Evolutionary conservation across 306 rosid genomes (phyloP), one percentile per base, ranked within the genome.

Genomic region (Rosa chinensis): DNA sequence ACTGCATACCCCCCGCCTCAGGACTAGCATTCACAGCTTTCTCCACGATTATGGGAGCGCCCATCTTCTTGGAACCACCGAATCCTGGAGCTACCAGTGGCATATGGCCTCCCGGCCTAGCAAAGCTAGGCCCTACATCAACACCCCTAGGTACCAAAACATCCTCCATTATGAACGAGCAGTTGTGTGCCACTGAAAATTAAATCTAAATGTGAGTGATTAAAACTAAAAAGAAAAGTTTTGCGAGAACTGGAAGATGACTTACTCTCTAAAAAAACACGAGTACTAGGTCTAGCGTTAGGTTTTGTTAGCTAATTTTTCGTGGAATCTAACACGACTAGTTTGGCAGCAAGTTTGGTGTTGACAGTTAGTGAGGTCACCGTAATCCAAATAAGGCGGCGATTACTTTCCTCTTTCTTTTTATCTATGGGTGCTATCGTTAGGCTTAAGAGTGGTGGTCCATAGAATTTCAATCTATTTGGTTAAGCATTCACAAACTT

Each of bases 201-300:
- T n/a, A 55, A 55, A 55, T 7, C 4, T 2, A 20, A 3, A 1
- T 0, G 2, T 20, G 25, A 32, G 37, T 32, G 37, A 32, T 32
- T 32, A 2, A 32, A 32, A 32, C 2, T 32, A 1, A 32, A 32
- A 32, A 32, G 3, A 55, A 8, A 0, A 7, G 0, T 0, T 10
- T 18, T 6, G 0, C 0, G 9, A 55, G 25, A 20, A 55, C n/a
- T 20, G 2, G 2, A n/a, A 2, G 12, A 8, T 0, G 12, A 0
- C 4, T 53, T 0, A 17, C 6, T 20, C 4, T 1, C 10, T 7
- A 0, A 55, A 3, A n/a, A 2, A 55, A 55, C 12, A 55, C 1
- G 62, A 55, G 8, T 8, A 32, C 3, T 32, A 32, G 37, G 37
- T 20, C 0, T 18, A 20, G 3, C 1, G 6, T 6, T 55, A 55